phyloP scores from a whole-genome alignment of 164 flowering plant genomes.

The Nymphaea colorata region DNA sequence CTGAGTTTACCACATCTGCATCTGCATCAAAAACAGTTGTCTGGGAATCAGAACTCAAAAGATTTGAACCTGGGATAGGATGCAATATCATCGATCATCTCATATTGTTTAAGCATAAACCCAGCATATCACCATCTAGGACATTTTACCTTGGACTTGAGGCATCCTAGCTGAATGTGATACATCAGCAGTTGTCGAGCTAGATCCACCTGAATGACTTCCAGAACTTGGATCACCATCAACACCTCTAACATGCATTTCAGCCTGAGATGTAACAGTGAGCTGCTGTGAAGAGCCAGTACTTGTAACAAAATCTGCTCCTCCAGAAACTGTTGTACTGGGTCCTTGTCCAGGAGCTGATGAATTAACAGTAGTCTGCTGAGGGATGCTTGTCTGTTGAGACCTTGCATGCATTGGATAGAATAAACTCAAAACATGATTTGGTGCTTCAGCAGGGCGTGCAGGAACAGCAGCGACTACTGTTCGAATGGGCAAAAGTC shows the following conservation, averaged over 20 bases:
- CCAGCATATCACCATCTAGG: not conserved
- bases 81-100: not conserved
- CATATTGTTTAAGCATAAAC: not conserved
- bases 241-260: conserved; percentile 29
- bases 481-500: conserved; percentile 13
- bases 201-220: conserved; percentile 10
- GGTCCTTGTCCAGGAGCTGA: conserved; percentile 12
- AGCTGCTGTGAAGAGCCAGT: conserved; percentile 24
- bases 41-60: not conserved
- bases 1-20: not conserved
- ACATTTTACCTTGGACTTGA: conserved; percentile 30
- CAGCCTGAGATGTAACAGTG: conserved; percentile 25
- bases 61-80: not conserved
- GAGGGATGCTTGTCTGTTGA: conserved; percentile 8
- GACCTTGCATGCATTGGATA: conserved; percentile 15
- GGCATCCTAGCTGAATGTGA: not conserved
- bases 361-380: conserved; percentile 6
- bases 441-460: conserved; percentile 13
- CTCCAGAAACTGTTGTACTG: conserved; percentile 16
- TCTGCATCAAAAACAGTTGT: not conserved
- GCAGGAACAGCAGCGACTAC: conserved; percentile 20
- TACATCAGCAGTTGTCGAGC: not conserved
- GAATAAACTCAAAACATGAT: conserved; percentile 11
- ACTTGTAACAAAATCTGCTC: conserved; percentile 18
- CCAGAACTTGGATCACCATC: conserved; percentile 18